Base-by-base conservation (phyloP, 129 eudicot species). In the Scalesia atractyloides region DNA sequence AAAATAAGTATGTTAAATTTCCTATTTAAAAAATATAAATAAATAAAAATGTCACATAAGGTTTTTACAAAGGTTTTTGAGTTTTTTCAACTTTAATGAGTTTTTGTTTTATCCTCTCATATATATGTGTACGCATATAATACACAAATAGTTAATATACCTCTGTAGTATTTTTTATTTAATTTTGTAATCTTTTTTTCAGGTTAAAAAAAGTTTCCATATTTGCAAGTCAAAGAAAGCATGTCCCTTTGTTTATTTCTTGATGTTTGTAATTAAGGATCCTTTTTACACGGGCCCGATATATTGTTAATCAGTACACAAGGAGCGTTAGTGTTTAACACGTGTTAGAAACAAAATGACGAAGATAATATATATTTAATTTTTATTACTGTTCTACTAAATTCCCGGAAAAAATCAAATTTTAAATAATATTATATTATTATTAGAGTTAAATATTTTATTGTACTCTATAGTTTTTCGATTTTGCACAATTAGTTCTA, bases 161-260 rank as follows among this genome's bases (percentile, higher is more conserved):
- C 30, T 24, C 1, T 24, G 30, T 24, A 24, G 53, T 48, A 13
- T 48, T 14, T 48, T 15, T 48, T 2, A 48, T 11, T 48, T 48
- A 13, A 12, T 11, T 12, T 0, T 49, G n/a, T 49, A 13, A 49
- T 3, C 6, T 12, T 49, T 4, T 5, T 16, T 52, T 7, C 0
- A 0, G 14, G 17, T 16, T 53, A 18, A 11, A 20, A 9, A 19
- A 1, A 10, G 11, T 56, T 20, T 20, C 6, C 2, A 3, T 0
- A 19, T 9, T 19, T 56, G 34, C 15, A 57, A 57, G 63, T 57
- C 63, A 57, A 57, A 57, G 15, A 57, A 20, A 56, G 63, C 63
- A 20, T 6, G 36, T 57, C 6, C 2, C 5, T 57, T 57, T 57
- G 34, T 20, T 57, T 20, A 10, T 57, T 19, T 22, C 33, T 20